A percentile compares a stretch with the other conserved stretches of the same genome.
Conservation (phyloP, 1,284 basidiomycete species). For the Fomitopsis schrenkii region DNA sequence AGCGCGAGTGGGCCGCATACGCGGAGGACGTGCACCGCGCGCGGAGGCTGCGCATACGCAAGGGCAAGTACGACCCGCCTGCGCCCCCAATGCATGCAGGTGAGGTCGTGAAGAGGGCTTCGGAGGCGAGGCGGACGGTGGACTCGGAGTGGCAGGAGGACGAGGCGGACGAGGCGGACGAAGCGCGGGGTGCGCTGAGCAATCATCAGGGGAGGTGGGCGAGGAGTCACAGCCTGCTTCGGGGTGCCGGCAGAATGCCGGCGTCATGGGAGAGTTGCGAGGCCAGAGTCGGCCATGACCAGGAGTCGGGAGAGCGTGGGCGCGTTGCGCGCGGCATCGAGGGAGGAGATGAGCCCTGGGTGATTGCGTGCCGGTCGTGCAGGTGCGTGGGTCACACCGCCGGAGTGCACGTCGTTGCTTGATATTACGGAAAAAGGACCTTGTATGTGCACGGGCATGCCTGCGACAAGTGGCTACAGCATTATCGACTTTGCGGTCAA, state of each 20-base stretch:
- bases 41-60: not conserved
- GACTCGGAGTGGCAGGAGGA: not conserved
- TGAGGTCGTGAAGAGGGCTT: not conserved
- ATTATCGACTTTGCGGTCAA: too few species aligned
- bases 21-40: not conserved
- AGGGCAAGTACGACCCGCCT: not conserved
- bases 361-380: too few species aligned
- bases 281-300: not conserved
- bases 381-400: too few species aligned
- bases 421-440: too few species aligned
- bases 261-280: not conserved
- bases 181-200: not conserved
- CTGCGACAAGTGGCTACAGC: too few species aligned
- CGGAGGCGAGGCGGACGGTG: not conserved
- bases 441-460: too few species aligned
- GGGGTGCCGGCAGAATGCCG: not conserved
- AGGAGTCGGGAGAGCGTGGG: not conserved
- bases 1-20: conserved; percentile 14
- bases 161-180: not conserved
- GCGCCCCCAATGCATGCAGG: not conserved
- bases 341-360: not conserved
- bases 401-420: too few species aligned
- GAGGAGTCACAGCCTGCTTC: not conserved
- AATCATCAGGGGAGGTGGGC: not conserved
- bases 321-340: not conserved